phyloP scores from a whole-genome alignment of 164 flowering plant species.

The Tinospora cordifolia region DNA sequence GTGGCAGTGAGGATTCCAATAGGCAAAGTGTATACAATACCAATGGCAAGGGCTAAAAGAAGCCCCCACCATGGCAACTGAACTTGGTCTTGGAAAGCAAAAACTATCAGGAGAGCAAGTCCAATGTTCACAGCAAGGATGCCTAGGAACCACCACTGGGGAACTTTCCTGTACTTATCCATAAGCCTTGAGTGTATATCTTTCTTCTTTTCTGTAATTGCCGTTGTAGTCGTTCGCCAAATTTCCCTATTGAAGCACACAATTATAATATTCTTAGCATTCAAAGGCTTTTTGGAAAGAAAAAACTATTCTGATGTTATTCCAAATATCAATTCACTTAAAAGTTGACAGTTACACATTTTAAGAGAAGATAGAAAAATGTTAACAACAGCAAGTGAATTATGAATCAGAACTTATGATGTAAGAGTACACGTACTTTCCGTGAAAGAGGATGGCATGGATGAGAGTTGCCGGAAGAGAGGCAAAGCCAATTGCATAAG shows the following conservation, averaged over 20 bases:
- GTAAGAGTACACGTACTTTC: slow-evolving; percentile 6
- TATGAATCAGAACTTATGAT: not conserved
- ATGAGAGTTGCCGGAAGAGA: slow-evolving; percentile 38
- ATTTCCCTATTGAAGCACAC: slow-evolving; percentile 38
- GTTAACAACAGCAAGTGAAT: no score
- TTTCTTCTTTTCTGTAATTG: slow-evolving; percentile 10
- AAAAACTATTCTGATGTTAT: no score
- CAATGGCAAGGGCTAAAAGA: slow-evolving; percentile 27
- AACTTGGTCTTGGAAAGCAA: slow-evolving; percentile 12
- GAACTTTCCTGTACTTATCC: slow-evolving; percentile 12
- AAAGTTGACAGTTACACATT: no score
- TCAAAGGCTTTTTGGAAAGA: no score
- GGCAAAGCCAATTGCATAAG: slow-evolving; percentile 17
- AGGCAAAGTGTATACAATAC: slow-evolving; percentile 35
- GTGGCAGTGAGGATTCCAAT: slow-evolving; percentile 45
- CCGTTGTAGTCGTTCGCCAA: slow-evolving; percentile 2
- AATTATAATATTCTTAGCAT: not conserved
- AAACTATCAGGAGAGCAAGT: slow-evolving; percentile 5
- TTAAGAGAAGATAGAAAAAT: no score
- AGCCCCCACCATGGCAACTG: slow-evolving; percentile 41
- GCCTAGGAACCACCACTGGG: slow-evolving; percentile 16
- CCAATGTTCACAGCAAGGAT: slow-evolving; percentile 1
- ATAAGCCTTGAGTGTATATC: slow-evolving; percentile 18
- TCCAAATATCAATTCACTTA: no score
- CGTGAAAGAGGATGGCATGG: slow-evolving; percentile 13